Conservation (phyloP, 108 stramenopile species). For the Halocafeteria seosinensis region DNA sequence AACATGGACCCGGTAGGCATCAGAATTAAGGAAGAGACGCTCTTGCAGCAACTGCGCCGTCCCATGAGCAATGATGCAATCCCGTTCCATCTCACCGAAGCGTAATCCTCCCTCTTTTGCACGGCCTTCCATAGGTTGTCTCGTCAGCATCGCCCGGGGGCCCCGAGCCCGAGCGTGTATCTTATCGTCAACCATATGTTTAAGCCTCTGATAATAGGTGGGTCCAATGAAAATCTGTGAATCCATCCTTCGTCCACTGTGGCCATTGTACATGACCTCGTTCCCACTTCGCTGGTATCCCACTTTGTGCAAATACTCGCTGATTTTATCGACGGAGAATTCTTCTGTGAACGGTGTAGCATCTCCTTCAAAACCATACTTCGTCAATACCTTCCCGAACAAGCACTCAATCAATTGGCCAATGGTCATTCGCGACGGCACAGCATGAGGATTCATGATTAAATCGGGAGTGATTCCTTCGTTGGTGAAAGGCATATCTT, state of each 20-base stretch:
- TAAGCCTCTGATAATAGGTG: slow-evolving; percentile 96
- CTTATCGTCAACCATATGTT: slow-evolving; percentile 99
- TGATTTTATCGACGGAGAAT: slow-evolving; percentile 76
- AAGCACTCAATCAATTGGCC: slow-evolving; percentile 95
- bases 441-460: slow-evolving; percentile 98
- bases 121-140: slow-evolving; percentile 96
- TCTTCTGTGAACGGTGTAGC: slow-evolving; percentile 87
- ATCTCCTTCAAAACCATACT: slow-evolving; percentile 85
- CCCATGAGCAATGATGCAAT: slow-evolving; percentile 97
- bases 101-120: slow-evolving; percentile 90
- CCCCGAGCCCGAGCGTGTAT: slow-evolving; percentile 92
- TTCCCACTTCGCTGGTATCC: slow-evolving; percentile 93
- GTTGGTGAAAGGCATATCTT: slow-evolving; percentile 96
- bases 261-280: slow-evolving; percentile 90
- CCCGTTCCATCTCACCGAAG: slow-evolving; percentile 99
- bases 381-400: slow-evolving; percentile 81
- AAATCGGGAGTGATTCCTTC: slow-evolving; percentile 96
- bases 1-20: slow-evolving; percentile 86
- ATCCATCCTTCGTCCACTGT: slow-evolving; percentile 78
- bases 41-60: slow-evolving; percentile 91
- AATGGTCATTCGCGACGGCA: slow-evolving; percentile 99
- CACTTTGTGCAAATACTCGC: slow-evolving; percentile 68
- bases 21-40: slow-evolving; percentile 87
- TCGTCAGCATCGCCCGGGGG: slow-evolving; percentile 85
- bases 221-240: slow-evolving; percentile 96